Conservation (phyloP, 495 filamentous ascomycete genomes). For the Pyrenopolyporus hunteri region DNA sequence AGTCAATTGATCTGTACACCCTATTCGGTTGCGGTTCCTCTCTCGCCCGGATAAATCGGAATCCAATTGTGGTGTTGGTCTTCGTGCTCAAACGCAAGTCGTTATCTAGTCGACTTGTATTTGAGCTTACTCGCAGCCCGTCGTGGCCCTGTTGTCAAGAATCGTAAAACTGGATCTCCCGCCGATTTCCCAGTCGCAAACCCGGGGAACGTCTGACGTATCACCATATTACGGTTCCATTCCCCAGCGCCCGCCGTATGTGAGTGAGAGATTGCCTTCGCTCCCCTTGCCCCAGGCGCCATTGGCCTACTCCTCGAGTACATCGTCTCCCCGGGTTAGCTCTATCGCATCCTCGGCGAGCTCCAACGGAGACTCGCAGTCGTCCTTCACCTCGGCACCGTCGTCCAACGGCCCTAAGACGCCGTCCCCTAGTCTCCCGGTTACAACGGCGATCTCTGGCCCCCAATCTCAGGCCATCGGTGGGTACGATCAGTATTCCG, state of each 20-base stretch:
- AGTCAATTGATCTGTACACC: conserved; percentile 25
- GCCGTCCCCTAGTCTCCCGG: conserved; percentile 56
- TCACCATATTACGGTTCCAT: conserved; percentile 76
- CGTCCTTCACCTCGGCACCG: conserved; percentile 59
- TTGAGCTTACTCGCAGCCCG: conserved; percentile 42
- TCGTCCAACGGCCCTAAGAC: conserved; percentile 65
- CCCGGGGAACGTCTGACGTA: conserved; percentile 83
- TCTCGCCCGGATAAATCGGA: conserved; percentile 5
- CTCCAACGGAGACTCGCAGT: conserved; percentile 59
- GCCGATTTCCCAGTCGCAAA: conserved; percentile 87
- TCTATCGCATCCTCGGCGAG: conserved; percentile 65
- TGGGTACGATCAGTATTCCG: conserved; percentile 66
- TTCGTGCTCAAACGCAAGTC: conserved; percentile 24
- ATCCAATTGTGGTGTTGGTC: conserved; percentile 28
- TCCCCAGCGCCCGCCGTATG: conserved; percentile 67
- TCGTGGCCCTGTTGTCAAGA: conserved; percentile 47
- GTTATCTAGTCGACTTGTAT: conserved; percentile 27
- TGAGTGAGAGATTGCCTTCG: conserved; percentile 78
- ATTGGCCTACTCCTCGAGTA: conserved; percentile 66
- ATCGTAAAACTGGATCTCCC: conserved; percentile 99
- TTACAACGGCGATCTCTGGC: conserved; percentile 48
- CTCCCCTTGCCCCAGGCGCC: conserved; percentile 72
- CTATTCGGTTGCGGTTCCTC: not conserved
- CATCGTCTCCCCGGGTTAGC: conserved; percentile 71
- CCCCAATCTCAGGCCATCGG: conserved; percentile 49